Percentiles rank a stretch among this genome's conserved stretches.
Conservation (phyloP, 2,329 filamentous ascomycete genomes). For the Pseudogymnoascus sp. region DNA sequence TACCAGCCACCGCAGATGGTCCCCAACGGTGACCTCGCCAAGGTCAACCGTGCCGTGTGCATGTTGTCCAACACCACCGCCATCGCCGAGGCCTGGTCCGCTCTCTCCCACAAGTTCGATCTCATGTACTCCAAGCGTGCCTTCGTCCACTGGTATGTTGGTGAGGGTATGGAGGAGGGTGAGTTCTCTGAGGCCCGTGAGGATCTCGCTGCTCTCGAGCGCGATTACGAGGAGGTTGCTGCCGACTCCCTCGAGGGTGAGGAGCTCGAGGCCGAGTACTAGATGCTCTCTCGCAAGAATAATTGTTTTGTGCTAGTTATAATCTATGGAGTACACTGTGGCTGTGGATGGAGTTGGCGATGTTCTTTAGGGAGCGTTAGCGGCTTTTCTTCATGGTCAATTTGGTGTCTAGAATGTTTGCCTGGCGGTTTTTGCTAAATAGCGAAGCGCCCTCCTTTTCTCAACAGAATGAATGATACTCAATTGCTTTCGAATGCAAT, state of each 20-base stretch:
- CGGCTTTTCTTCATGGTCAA: conserved; percentile 22
- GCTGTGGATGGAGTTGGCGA: conserved; percentile 22
- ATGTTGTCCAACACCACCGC: conserved; percentile 99
- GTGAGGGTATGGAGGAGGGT: conserved; percentile 99
- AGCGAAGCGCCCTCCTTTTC: conserved; percentile 20
- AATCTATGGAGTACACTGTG: conserved; percentile 23
- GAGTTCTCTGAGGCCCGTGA: conserved; percentile 99
- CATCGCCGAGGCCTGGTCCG: conserved; percentile 96
- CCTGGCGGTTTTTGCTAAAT: conserved; percentile 15
- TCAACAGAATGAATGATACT: conserved; percentile 21
- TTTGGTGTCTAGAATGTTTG: conserved; percentile 13
- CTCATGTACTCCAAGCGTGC: conserved; percentile 99
- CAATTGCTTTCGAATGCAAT: conserved; percentile 15
- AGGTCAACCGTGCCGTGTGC: conserved; percentile 97
- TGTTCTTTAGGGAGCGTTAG: conserved; percentile 21
- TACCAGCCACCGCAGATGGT: conserved; percentile 96
- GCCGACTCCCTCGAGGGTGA: conserved; percentile 86
- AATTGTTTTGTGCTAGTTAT: conserved; percentile 23
- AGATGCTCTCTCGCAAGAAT: conserved; percentile 31
- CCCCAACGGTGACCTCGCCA: conserved; percentile 92
- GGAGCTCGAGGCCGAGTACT: conserved; percentile 85
- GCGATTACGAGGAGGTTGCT: conserved; percentile 97
- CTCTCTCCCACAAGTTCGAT: conserved; percentile 95
- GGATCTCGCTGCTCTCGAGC: conserved; percentile 94
- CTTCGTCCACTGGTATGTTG: conserved; percentile 99